phyloP scores from a whole-genome alignment of 2,329 filamentous ascomycete genomes.

The Rutstroemia sp. region DNA sequence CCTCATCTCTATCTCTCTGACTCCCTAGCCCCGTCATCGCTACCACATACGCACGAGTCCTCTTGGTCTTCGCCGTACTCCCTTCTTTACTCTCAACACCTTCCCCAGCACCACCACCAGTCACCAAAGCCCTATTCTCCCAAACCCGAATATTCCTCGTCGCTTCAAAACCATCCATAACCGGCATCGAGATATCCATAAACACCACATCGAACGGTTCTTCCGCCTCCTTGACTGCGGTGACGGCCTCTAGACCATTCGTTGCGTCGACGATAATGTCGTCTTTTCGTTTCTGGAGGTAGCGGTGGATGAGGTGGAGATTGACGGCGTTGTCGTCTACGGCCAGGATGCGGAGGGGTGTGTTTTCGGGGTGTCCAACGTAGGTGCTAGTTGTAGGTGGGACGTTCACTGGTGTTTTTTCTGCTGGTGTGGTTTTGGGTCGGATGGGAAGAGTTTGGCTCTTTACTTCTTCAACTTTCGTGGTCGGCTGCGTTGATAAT shows the following conservation, averaged over 20 bases:
- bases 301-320: conserved; percentile 28
- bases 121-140: neutral
- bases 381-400: neutral
- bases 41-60: conserved; percentile 35
- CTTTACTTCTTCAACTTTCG: no score
- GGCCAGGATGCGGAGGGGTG: conserved; percentile 18
- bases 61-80: neutral
- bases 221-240: conserved; percentile 20
- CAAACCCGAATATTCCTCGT: conserved; percentile 38
- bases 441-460: neutral
- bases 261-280: conserved; percentile 31
- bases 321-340: conserved; percentile 35
- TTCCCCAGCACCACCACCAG: neutral
- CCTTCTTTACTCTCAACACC: neutral
- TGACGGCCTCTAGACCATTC: conserved; percentile 39
- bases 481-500: no score
- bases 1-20: conserved; percentile 39
- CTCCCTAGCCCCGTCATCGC: conserved; percentile 45
- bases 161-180: conserved; percentile 42
- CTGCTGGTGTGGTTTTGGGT: neutral
- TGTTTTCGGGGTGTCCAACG: neutral
- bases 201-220: conserved; percentile 36
- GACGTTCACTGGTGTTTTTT: neutral
- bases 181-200: conserved; percentile 48
- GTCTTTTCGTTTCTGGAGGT: conserved; percentile 23